Percentiles rank a stretch among this genome's conserved stretches.
phyloP scores from a whole-genome alignment of 1,284 basidiomycete genomes.

The Ganoderma boninense region DNA sequence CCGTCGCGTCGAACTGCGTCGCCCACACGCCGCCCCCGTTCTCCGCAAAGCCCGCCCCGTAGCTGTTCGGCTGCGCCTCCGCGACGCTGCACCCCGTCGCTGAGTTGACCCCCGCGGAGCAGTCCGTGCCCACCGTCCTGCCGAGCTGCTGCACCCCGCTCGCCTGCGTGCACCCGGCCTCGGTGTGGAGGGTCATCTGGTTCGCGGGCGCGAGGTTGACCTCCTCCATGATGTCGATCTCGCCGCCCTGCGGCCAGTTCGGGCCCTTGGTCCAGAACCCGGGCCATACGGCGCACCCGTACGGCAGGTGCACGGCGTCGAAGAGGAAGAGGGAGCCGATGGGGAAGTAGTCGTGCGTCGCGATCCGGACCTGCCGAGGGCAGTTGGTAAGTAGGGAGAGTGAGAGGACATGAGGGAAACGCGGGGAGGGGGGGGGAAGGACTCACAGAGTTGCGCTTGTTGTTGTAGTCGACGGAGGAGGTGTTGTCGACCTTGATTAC shows the following conservation, averaged over 20 bases:
- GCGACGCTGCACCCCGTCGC: conserved; percentile 27
- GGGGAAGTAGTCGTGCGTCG: conserved; percentile 54
- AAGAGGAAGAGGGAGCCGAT: conserved; percentile 69
- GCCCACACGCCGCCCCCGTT: conserved; percentile 74
- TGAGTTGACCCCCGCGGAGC: conserved; percentile 39
- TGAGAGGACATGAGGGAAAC: not conserved
- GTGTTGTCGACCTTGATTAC: conserved; percentile 69
- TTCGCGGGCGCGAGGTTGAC: conserved; percentile 51
- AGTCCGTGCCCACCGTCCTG: conserved; percentile 46
- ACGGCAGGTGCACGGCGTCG: conserved; percentile 68
- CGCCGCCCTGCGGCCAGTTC: conserved; percentile 61
- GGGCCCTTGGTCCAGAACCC: conserved; percentile 62
- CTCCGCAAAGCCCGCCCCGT: conserved; percentile 58
- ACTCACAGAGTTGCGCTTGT: conserved; percentile 65
- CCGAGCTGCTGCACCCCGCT: conserved; percentile 48
- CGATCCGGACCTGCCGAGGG: conserved; percentile 54
- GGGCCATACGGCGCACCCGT: conserved; percentile 63
- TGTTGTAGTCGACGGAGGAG: conserved; percentile 55
- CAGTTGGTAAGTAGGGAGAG: not conserved
- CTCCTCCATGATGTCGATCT: conserved; percentile 64
- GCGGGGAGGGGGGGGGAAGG: not conserved
- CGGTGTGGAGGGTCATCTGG: conserved; percentile 57
- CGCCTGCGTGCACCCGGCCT: conserved; percentile 43
- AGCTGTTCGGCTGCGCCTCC: conserved; percentile 59
- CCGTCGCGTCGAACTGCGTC: conserved; percentile 65